Evolutionary conservation across 345 rosid genomes (phyloP).

Genomic region (Cardiospermum halicacabum): DNA sequence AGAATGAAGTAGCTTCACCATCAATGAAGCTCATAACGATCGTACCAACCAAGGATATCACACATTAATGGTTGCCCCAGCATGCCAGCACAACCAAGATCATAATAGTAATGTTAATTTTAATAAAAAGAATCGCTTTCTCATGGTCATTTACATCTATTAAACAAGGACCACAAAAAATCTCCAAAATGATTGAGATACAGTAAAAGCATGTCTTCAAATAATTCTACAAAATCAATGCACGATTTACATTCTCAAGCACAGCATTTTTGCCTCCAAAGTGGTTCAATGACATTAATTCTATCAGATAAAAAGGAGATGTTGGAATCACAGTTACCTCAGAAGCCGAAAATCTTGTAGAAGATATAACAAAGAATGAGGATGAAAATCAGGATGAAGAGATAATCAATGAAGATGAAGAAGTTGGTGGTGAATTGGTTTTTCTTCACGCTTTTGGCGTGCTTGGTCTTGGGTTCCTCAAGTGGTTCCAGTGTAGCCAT

Average conservation of each 20-base stretch:
- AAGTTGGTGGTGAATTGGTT: constrained; percentile 61
- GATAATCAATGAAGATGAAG: constrained; percentile 67
- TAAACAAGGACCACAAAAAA: not conserved
- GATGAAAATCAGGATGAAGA: constrained; percentile 46
- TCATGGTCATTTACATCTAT: not conserved
- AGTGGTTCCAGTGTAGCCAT: constrained; percentile 26
- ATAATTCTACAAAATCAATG: not conserved
- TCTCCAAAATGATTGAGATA: not conserved
- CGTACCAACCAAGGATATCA: not conserved
- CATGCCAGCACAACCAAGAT: not conserved
- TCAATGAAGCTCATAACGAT: not conserved
- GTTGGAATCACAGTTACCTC: constrained; percentile 11
- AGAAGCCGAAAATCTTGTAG: constrained; percentile 42
- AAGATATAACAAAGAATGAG: constrained; percentile 54
- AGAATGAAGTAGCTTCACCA: not conserved
- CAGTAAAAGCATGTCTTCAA: not conserved
- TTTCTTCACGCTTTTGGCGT: constrained; percentile 28
- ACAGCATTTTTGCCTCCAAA: not conserved
- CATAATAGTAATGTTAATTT: not conserved
- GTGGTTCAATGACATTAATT: not conserved
- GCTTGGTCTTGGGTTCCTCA: constrained; percentile 18
- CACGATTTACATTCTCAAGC: not conserved
- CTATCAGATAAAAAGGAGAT: not conserved
- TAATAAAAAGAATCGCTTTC: not conserved
- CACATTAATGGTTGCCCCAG: not conserved